Conservation (phyloP, 1,284 basidiomycete species). For the Megacollybia platyphylla region DNA sequence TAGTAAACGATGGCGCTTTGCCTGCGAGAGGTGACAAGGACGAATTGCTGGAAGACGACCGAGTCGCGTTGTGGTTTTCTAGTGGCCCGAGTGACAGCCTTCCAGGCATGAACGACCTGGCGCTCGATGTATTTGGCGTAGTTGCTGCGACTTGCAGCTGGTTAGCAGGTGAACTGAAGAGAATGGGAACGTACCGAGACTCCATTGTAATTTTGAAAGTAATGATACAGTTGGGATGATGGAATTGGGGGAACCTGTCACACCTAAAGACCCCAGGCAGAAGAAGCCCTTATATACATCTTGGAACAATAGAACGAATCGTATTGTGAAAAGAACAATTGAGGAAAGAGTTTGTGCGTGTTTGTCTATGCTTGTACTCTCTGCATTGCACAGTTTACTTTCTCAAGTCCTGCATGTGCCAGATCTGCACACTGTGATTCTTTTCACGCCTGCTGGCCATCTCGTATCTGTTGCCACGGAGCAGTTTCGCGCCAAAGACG, state of each 20-base stretch:
- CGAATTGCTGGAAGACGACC: constrained; percentile 1
- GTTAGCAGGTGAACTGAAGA: too few species aligned
- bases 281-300: too few species aligned
- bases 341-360: not conserved
- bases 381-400: constrained; percentile 46
- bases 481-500: constrained; percentile 47
- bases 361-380: constrained; percentile 41
- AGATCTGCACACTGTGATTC: constrained; percentile 43
- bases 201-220: too few species aligned
- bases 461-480: constrained; percentile 44
- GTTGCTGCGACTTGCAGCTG: too few species aligned
- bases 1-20: not conserved
- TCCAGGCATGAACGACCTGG: not conserved
- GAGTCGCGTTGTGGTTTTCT: not conserved
- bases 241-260: too few species aligned
- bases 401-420: constrained; percentile 40
- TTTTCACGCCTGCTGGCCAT: constrained; percentile 51
- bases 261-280: too few species aligned
- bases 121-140: not conserved
- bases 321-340: not conserved
- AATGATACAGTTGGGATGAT: too few species aligned
- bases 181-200: too few species aligned
- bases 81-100: not conserved
- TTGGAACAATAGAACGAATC: not conserved
- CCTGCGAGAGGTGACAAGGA: not conserved